Evolutionary conservation across 345 rosid species (phyloP), one percentile per base, ranked within the genome.

Genomic region (Pistacia vera): DNA sequence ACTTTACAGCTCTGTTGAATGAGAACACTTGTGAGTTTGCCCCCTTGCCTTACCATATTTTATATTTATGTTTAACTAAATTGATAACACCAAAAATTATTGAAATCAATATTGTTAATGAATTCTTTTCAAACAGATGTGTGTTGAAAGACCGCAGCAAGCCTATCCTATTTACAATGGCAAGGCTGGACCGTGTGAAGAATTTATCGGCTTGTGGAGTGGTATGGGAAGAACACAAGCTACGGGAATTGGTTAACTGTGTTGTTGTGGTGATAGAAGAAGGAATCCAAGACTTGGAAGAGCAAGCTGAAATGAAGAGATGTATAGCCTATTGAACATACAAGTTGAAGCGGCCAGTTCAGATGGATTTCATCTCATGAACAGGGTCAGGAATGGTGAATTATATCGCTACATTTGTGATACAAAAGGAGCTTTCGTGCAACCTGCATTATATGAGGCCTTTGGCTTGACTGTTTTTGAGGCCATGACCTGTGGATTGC

Each of bases 131-230:
- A 22, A 33, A 76, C 86, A 94, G 98, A 71, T 88, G 98, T 67
- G 95, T 92, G 68, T 86, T 94, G 25, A 91, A 88, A 52, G 98
- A 92, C 82, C 85, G 86, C 73, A 88, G n/a, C 73, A 92, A 92
- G 91, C 95, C 98, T 2, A 92, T 94, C 38, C 70, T 94, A 18
- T 94, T 94, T 81, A 92, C 98, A 9, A 94, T 94, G 98, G 98
- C 98, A 33, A 90, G 98, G 86, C 87, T 94, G 30, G 97, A 94
- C 83, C 93, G 98, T 25, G 98, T 94, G 10, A 94, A 94, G 91
- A 94, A 94, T 74, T 79, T 94, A 75, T 11, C 89, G 98, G 71
- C 97, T 92, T 30, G 97, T 94, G 0, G 97, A 94, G 81, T 94
- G 98, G 98, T 94, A 94, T 41, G 98, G 97, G 9, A 91, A 91